Base-by-base conservation (phyloP, 352 stramenopile species). In the Phytophthora foliorum region DNA sequence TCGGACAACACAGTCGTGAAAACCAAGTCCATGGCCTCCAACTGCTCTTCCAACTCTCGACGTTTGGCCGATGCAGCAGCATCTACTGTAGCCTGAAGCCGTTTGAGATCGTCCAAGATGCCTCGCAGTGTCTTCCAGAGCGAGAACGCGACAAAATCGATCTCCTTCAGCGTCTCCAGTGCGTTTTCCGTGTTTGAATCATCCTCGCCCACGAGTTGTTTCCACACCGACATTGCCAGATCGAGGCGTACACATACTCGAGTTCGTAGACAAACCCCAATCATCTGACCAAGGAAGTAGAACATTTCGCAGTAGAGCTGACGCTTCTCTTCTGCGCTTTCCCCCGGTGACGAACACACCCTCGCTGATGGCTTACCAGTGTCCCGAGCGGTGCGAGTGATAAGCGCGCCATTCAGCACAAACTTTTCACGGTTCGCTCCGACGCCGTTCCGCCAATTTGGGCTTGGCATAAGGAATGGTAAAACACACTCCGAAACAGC, bases 271-370 rank as follows among this genome's bases (percentile, higher is more conserved):
- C 90, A 92, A 31, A 93, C 92, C 1, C 91, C 93, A 10, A 98
- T 78, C 67, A 98, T 89, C 64, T 98, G 86, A 1, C 93, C 93
- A 13, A 98, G 57, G 49, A 98, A 98, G 39, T 85, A 77, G 44
- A 94, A 96, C 84, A 97, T 96, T 50, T 97, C 89, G 17, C 78
- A 69, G 29, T 91, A 80, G 1, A 97, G 57, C 39, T 90, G 80
- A 1, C 80, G 74, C 49, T 80, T 82, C 17, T 91, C 75, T 39
- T 89, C 72, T 0, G 63, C 29, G 27, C 75, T 84, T 56, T 90
- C 80, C 32, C 65, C 58, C 24, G 31, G 24, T 13, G 25, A 46
- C 31, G 44, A 31, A 61, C 39, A 22, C 16, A 29, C 24, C 14
- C n/a, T 49, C n/a, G 10, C 38, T 14, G 54, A 11, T 7, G 17